phyloP scores from a whole-genome alignment of 1,284 basidiomycete species.

The Pseudozyma hubeiensis region DNA sequence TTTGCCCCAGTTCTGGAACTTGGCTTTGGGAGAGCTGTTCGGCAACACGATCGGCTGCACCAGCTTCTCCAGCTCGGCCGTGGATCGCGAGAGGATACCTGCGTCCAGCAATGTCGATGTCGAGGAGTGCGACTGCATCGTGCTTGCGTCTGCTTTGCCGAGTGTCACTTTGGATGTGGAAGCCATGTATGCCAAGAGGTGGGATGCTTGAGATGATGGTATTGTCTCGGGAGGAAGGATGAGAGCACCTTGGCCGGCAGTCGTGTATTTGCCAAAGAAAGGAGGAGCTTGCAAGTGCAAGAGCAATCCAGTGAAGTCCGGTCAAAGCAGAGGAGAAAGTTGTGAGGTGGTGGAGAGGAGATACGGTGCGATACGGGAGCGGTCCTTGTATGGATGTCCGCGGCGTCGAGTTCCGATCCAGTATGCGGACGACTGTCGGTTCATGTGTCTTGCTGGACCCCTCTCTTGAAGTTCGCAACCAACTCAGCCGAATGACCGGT shows the following conservation, averaged over 20 bases:
- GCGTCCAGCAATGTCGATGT: constrained; percentile 19
- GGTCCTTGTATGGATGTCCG: neutral
- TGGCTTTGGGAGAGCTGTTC: constrained; percentile 38
- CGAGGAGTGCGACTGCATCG: constrained; percentile 1
- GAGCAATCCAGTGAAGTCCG: no score
- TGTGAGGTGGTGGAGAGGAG: no score
- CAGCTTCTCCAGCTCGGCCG: constrained; percentile 33
- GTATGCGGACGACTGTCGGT: neutral
- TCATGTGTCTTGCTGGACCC: neutral
- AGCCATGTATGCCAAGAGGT: constrained; percentile 18
- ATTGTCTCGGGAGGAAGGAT: no score
- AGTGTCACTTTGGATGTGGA: constrained; percentile 38
- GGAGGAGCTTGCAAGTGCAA: no score
- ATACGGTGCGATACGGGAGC: no score
- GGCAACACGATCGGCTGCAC: constrained; percentile 31
- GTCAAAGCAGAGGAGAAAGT: no score
- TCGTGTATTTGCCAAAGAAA: no score
- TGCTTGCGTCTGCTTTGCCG: constrained; percentile 1
- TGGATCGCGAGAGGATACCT: constrained; percentile 22
- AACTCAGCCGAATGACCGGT: neutral
- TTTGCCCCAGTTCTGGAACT: constrained; percentile 73
- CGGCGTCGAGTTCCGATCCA: neutral
- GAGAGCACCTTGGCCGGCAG: no score
- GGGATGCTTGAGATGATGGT: no score
- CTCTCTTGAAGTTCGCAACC: no score